phyloP scores from a whole-genome alignment of 1,284 basidiomycete genomes.

The Sporisorium iseilematis-ciliati region DNA sequence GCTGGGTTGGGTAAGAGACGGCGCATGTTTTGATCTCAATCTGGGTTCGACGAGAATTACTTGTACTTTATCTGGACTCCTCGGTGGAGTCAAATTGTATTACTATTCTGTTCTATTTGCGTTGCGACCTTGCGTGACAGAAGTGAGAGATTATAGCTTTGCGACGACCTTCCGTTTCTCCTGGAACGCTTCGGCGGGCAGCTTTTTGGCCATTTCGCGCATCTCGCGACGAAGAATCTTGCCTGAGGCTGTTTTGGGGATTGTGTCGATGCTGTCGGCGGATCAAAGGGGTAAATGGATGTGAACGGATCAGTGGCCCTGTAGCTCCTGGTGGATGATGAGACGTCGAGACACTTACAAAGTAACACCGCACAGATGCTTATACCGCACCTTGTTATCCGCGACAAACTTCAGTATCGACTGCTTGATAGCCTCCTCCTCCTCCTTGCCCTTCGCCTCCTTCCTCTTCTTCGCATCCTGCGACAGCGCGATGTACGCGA shows the following conservation, averaged over 20 bases:
- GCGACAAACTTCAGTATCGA: slow-evolving; percentile 75
- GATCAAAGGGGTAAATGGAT: neutral
- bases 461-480: slow-evolving; percentile 72
- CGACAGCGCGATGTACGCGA: slow-evolving; percentile 78
- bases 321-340: neutral
- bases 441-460: slow-evolving; percentile 71
- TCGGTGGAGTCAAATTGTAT: neutral
- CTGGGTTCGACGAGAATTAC: neutral
- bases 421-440: slow-evolving; percentile 42
- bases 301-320: neutral
- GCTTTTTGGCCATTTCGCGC: slow-evolving; percentile 54
- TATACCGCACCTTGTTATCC: slow-evolving; percentile 79
- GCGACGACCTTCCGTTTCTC: slow-evolving; percentile 35
- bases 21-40: slow-evolving; percentile 48
- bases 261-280: slow-evolving; percentile 43
- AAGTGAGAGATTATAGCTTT: slow-evolving; percentile 22
- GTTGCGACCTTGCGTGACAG: neutral
- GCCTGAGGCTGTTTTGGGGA: slow-evolving; percentile 58
- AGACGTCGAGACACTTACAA: slow-evolving; percentile 48
- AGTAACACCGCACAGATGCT: slow-evolving; percentile 75
- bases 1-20: slow-evolving; percentile 60
- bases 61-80: slow-evolving; percentile 1
- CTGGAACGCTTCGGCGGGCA: slow-evolving; percentile 29
- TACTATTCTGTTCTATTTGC: neutral
- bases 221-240: slow-evolving; percentile 60